Percentiles rank a stretch among this genome's conserved stretches.
Evolutionary conservation across 2,329 filamentous ascomycete genomes (phyloP).

Genomic region (Orbilia ellipsospora): DNA sequence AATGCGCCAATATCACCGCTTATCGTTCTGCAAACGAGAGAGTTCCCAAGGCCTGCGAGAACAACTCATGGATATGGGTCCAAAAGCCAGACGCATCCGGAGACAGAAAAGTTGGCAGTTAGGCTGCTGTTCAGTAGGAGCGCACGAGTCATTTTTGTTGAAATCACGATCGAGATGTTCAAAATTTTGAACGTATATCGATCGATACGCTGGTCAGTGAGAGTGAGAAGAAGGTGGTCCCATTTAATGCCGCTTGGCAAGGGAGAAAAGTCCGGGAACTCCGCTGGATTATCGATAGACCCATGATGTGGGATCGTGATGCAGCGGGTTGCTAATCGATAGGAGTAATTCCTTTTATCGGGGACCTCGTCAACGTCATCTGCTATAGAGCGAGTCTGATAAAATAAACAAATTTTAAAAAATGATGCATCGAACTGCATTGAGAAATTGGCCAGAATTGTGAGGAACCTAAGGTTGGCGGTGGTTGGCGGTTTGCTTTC

Average conservation of each 20-base stretch:
- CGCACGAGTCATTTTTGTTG: slow-evolving; percentile 48
- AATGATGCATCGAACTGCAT: slow-evolving; percentile 9
- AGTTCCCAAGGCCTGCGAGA: background rate
- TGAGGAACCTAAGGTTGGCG: background rate
- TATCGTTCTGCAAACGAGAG: background rate
- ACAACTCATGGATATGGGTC: too few relatives aligned
- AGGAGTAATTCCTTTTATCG: slow-evolving; percentile 21
- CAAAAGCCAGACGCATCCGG: too few relatives aligned
- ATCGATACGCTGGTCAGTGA: background rate
- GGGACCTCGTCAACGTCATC: slow-evolving; percentile 25
- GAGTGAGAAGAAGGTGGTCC: slow-evolving; percentile 2
- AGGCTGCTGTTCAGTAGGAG: slow-evolving; percentile 47
- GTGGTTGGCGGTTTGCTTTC: background rate
- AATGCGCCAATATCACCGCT: slow-evolving; percentile 1
- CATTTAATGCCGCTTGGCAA: slow-evolving; percentile 11
- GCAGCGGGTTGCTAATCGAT: slow-evolving; percentile 34
- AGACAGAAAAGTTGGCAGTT: slow-evolving; percentile 16
- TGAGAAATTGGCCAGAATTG: slow-evolving; percentile 24
- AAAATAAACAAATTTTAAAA: slow-evolving; percentile 16
- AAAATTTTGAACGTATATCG: background rate
- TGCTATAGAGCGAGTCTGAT: background rate
- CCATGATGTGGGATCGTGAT: slow-evolving; percentile 33
- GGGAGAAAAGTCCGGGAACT: slow-evolving; percentile 44
- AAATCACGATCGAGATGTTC: background rate
- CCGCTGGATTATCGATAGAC: slow-evolving; percentile 46